Conservation (phyloP, 2,329 filamentous ascomycete genomes). For the Pyrenochaeta sp. region DNA sequence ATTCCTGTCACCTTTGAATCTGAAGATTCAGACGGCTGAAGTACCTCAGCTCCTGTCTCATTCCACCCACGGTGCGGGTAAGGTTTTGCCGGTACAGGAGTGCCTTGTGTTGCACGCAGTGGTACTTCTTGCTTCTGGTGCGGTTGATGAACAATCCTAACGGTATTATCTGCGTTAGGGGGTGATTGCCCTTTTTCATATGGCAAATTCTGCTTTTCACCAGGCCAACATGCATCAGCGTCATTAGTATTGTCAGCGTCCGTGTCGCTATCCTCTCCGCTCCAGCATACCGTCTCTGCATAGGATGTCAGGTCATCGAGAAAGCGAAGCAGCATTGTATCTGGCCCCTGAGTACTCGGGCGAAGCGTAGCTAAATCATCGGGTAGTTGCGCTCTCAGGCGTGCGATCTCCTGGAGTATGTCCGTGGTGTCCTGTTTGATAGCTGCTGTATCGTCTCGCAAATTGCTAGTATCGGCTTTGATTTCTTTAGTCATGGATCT, state of each 20-base stretch:
- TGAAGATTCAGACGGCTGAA: no score
- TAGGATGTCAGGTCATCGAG: slow-evolving; percentile 16
- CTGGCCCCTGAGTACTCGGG: background rate
- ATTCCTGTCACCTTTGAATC: no score
- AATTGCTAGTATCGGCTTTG: background rate
- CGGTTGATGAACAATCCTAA: background rate
- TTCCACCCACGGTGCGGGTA: no score
- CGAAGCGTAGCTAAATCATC: background rate
- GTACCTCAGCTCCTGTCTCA: no score
- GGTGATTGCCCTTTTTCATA: background rate
- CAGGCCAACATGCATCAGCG: background rate
- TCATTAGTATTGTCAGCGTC: background rate
- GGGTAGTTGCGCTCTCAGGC: slow-evolving; percentile 9
- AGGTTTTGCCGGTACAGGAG: background rate
- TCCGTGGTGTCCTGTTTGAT: slow-evolving; percentile 20
- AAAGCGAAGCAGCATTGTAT: slow-evolving; percentile 13
- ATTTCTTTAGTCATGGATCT: slow-evolving; percentile 2
- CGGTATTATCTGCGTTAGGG: background rate
- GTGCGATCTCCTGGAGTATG: slow-evolving; percentile 18
- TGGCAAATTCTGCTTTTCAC: background rate
- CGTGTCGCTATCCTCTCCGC: slow-evolving; percentile 5
- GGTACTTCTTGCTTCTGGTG: background rate
- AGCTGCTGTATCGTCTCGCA: slow-evolving; percentile 7
- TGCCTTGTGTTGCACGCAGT: background rate
- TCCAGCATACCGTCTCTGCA: slow-evolving; percentile 13